Evolutionary conservation across 2,329 filamentous ascomycete species (phyloP).

Genomic region (Trichoderma cornu-damae): DNA sequence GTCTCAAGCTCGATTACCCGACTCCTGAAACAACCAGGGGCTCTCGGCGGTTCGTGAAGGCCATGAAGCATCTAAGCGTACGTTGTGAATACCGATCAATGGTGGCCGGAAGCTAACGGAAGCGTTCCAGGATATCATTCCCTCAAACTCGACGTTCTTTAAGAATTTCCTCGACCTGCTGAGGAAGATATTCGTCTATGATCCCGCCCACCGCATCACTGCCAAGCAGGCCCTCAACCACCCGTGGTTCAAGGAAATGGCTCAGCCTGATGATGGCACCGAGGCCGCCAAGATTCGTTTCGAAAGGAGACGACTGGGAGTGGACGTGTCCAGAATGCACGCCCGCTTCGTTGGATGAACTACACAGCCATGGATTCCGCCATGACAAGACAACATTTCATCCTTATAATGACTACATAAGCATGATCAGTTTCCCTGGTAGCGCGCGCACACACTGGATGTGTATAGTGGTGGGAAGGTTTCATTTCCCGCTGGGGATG

Average conservation of each 20-base stretch:
- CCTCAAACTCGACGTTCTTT: conserved; percentile 53
- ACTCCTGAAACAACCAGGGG: conserved; percentile 58
- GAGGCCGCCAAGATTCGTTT: conserved; percentile 60
- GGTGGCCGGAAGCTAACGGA: conserved; percentile 2
- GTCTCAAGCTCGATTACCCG: conserved; percentile 60
- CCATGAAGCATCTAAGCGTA: conserved; percentile 65
- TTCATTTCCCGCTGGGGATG: conserved; percentile 25
- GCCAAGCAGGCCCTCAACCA: conserved; percentile 62
- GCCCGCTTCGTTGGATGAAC: conserved; percentile 27
- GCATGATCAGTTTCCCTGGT: conserved; percentile 30
- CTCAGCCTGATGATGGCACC: conserved; percentile 60
- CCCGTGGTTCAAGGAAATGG: conserved; percentile 62
- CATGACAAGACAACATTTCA: conserved; percentile 7
- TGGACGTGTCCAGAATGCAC: conserved; percentile 28
- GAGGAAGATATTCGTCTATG: conserved; percentile 63
- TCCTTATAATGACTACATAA: conserved; percentile 29
- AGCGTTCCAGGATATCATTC: conserved; percentile 56
- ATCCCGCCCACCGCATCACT: conserved; percentile 59
- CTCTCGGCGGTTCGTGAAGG: conserved; percentile 62
- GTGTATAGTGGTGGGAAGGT: conserved; percentile 12
- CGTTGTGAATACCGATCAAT: conserved; percentile 25
- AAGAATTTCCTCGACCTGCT: conserved; percentile 60
- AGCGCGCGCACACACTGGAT: conserved; percentile 21
- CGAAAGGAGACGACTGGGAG: conserved; percentile 45
- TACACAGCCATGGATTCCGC: conserved; percentile 21